Evolutionary conservation across 495 filamentous ascomycete genomes (phyloP), one percentile per base, ranked within the genome.

Genomic region (Penicillium flavigenum): DNA sequence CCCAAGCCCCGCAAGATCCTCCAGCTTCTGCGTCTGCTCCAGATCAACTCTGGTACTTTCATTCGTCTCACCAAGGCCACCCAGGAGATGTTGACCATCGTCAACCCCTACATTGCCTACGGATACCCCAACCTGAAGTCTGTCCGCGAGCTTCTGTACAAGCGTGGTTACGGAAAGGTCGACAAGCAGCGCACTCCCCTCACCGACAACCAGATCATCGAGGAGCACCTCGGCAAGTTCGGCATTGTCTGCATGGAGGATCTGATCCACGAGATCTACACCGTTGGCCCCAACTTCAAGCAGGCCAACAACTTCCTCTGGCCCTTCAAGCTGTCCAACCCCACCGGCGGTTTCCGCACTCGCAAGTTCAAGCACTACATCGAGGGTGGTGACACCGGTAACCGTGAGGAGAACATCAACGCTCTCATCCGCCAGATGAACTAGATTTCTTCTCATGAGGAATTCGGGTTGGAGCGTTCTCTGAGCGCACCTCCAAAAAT

Each of bases 41-140:
- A 98, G 83, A 98, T 98, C 88, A 98, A 98, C 91, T 97, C 94
- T 79, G 95, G 93, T 79, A 89, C 96, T 79, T 98, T 98, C 81
- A 80, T 98, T 75, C 89, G 88, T 69, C 81, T 97, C 66, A 98
- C 91, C 80, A 98, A 98, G 89, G 94, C 94, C 56, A 98, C 95
- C 70, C 76, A 86, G 65, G 92, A 96, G 85, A 97, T 97, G 92
- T 83, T 97, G 73, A 96, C 92, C 82, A 85, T 96, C 66, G 90
- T 96, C 78, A 92, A 97, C 84, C 92, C 92, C 68, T 97, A 90
- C 86, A 88, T 98, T 69, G 93, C 95, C 73, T 98, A 97, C 74
- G 95, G 94, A 73, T 96, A 96, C 82, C 95, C 94, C 79, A 96
- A 96, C 84, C 88, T 97, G 62, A 98, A 98, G 88, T 88, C 84